Evolutionary conservation across 352 stramenopile genomes (phyloP), one percentile per base, ranked within the genome.

Genomic region (Achlya hypogyna): DNA sequence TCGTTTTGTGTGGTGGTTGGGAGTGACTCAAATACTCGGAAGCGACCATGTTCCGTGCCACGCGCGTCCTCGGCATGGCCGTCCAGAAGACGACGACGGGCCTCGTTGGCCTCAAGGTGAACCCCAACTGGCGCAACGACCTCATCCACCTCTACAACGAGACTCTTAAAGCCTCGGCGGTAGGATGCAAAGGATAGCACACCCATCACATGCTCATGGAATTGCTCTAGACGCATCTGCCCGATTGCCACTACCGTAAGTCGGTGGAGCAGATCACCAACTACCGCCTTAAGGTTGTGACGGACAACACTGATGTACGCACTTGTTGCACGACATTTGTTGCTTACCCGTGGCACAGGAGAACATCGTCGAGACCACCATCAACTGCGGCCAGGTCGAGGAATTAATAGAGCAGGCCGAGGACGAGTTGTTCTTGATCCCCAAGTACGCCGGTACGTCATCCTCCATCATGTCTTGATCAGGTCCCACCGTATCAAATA

Each of bases 321-420:
- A 28, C 10, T 49, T 14, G 9, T 52, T 2, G 2, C 12, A 22
- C 20, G 34, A 51, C 31, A 42, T 29, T 4, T 9, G 31, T 42
- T 75, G 64, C 53, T 65, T 69, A 40, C 20, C 23, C 28, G 69
- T 22, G 66, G 52, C 27, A 10, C 45, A 95, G 79, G 86, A 95
- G 73, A 70, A 79, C 47, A 73, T 77, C 31, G 91, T 95, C 72
- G 86, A 95, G 72, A 82, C 81, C 62, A 76, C 79, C 65, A 93
- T 95, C 70, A 91, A 90, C 76, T 93, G 86, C 71, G 86, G 86
- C 14, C 86, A 95, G 71, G 74, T 95, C 40, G 86, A 95, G 68
- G 84, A 93, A 71, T 78, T 95, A 52, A 92, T 95, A 38, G 84
- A 91, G 56, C 84, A 95, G 76, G 85, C 85, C 4, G 79, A 94